Evolutionary conservation across 306 rosid genomes (phyloP).

Genomic region (Mimosa bimucronata): DNA sequence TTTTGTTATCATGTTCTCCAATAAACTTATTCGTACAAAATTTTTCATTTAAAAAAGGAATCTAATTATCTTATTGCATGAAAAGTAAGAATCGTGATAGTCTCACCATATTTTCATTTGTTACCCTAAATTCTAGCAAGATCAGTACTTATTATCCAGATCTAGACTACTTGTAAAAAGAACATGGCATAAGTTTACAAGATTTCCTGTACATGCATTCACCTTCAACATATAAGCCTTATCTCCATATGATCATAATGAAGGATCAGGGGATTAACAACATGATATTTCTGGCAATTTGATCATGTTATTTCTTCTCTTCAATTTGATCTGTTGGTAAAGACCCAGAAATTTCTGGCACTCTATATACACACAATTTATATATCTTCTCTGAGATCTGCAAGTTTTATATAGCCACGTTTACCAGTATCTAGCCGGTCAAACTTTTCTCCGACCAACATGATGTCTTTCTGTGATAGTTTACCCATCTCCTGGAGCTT

Average conservation of each 20-base stretch:
- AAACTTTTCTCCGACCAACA: constrained; percentile 73
- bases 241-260: constrained; percentile 1
- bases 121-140: constrained; percentile 5
- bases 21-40: not conserved
- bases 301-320: not conserved
- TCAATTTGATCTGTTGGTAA: not conserved
- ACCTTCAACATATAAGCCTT: constrained; percentile 13
- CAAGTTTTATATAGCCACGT: constrained; percentile 85
- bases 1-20: not conserved
- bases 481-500: constrained; percentile 98
- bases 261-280: constrained; percentile 30
- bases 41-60: not conserved
- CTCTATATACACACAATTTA: no score
- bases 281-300: constrained; percentile 4
- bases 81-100: not conserved
- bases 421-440: constrained; percentile 79
- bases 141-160: constrained; percentile 2
- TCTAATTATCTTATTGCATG: not conserved
- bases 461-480: constrained; percentile 79
- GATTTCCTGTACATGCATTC: constrained; percentile 11
- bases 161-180: constrained; percentile 10
- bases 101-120: not conserved
- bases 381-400: constrained; percentile 65
- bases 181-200: constrained; percentile 27
- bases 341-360: not conserved